A percentile compares a stretch with the other conserved stretches of the same genome.
phyloP scores from a whole-genome alignment of 139 green algal genomes.

The Monoraphidium neglectum region DNA sequence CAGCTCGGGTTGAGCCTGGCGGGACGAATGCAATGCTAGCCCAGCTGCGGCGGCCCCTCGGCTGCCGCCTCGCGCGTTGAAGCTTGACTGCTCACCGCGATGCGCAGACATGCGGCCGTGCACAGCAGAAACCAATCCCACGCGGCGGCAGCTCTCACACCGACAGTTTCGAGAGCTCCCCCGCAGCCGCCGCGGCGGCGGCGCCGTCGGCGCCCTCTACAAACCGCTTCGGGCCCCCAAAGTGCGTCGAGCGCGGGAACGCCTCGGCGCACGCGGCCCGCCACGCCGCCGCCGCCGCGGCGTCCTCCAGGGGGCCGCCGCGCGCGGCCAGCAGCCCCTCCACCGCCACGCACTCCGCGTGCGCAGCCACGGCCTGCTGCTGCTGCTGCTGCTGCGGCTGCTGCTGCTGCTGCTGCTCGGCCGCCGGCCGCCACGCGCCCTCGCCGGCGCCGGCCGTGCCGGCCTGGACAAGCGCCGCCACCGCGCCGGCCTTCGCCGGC shows the following conservation, averaged over 20 bases:
- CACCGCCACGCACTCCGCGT: constrained; percentile 41
- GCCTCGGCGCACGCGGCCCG: constrained; percentile 35
- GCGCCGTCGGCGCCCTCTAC: too few species aligned
- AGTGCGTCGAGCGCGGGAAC: constrained; percentile 66
- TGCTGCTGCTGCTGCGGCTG: neutral
- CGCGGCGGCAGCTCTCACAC: too few species aligned
- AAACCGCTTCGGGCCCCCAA: constrained; percentile 45
- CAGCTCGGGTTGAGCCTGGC: too few species aligned
- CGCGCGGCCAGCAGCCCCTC: constrained; percentile 48
- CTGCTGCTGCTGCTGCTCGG: neutral
- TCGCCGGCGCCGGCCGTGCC: neutral
- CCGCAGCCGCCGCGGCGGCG: too few species aligned
- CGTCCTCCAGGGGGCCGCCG: constrained; percentile 20
- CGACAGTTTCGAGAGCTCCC: too few species aligned
- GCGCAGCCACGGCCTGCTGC: constrained; percentile 11
- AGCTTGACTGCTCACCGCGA: too few species aligned
- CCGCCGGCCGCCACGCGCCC: constrained; percentile 3
- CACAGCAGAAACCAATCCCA: too few species aligned
- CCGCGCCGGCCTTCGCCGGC: constrained; percentile 11
- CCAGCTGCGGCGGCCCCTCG: too few species aligned
- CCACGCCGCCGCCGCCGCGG: constrained; percentile 51
- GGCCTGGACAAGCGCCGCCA: constrained; percentile 15
- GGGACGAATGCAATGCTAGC: too few species aligned
- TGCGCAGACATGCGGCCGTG: too few species aligned
- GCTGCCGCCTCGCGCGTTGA: too few species aligned